A percentile compares a stretch with the other conserved stretches of the same genome.
These are phyloP conservation scores for Cercospora zeina DNA, from an alignment of 2,329 filamentous ascomycete genomes.

Conservation along the genomic window DNA sequence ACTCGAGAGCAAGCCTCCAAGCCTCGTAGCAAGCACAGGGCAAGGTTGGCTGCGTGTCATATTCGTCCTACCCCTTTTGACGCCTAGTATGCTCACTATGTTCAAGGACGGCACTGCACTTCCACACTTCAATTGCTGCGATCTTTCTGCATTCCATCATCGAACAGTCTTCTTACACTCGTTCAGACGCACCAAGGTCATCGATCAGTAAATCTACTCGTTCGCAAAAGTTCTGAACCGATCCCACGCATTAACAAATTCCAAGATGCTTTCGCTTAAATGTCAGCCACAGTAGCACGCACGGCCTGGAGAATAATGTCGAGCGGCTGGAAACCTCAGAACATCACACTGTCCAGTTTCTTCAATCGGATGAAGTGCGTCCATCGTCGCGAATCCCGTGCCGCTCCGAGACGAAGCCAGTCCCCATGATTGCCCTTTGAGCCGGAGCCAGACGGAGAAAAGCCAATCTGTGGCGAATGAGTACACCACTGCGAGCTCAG, in stretches of 20 bases:
- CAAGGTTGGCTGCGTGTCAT: not conserved
- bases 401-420: not conserved
- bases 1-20: too few species aligned
- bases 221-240: not conserved
- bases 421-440: not conserved
- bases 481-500: not conserved
- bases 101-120: not conserved
- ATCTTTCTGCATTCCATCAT: not conserved
- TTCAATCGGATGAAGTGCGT: not conserved
- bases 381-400: not conserved
- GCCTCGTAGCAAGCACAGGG: not conserved
- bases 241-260: not conserved
- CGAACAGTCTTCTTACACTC: not conserved
- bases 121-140: not conserved
- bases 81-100: not conserved
- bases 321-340: constrained; percentile 16
- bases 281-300: constrained; percentile 23
- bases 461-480: not conserved
- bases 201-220: not conserved
- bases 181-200: not conserved
- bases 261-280: constrained; percentile 12
- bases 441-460: not conserved
- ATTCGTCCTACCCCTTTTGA: not conserved
- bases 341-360: not conserved
- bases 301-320: constrained; percentile 16